phyloP scores from a whole-genome alignment of 148 eudicot species.

The Cornus controversa region DNA sequence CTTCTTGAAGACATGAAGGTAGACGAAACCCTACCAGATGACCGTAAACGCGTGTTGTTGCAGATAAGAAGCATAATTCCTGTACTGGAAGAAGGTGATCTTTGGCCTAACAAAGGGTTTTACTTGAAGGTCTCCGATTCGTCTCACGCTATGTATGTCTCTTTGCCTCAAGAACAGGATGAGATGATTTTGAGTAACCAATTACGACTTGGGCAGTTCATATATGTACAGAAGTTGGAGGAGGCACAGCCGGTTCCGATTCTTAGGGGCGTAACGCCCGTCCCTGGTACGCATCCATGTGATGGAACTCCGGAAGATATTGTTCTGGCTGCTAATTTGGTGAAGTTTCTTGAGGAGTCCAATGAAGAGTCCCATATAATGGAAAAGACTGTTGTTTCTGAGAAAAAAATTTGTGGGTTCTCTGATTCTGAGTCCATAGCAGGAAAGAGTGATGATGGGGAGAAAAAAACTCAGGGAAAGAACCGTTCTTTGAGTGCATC shows the following conservation, averaged over 20 bases:
- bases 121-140: conserved; percentile 63
- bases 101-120: conserved; percentile 67
- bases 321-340: conserved; percentile 14
- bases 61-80: conserved; percentile 73
- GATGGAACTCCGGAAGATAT: conserved; percentile 57
- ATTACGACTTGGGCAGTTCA: conserved; percentile 58
- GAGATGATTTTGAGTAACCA: conserved; percentile 57
- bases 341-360: conserved; percentile 30
- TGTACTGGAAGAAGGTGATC: conserved; percentile 51
- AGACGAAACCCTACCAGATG: conserved; percentile 23
- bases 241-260: conserved; percentile 47
- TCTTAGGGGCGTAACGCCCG: conserved; percentile 45
- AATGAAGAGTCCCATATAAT: conserved; percentile 24
- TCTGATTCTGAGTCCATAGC: conserved; percentile 20
- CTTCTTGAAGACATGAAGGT: conserved; percentile 45
- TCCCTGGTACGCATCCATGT: conserved; percentile 43
- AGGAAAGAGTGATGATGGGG: neutral
- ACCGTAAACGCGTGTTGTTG: conserved; percentile 37
- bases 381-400: conserved; percentile 44
- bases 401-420: conserved; percentile 23
- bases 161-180: conserved; percentile 53
- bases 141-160: conserved; percentile 59
- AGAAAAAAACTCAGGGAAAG: neutral
- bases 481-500: conserved; percentile 26
- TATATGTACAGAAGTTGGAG: conserved; percentile 55